These are phyloP conservation scores for Xylariaceae sp. DNA, from an alignment of 2,329 filamentous ascomycete species.

Conservation along the genomic window DNA sequence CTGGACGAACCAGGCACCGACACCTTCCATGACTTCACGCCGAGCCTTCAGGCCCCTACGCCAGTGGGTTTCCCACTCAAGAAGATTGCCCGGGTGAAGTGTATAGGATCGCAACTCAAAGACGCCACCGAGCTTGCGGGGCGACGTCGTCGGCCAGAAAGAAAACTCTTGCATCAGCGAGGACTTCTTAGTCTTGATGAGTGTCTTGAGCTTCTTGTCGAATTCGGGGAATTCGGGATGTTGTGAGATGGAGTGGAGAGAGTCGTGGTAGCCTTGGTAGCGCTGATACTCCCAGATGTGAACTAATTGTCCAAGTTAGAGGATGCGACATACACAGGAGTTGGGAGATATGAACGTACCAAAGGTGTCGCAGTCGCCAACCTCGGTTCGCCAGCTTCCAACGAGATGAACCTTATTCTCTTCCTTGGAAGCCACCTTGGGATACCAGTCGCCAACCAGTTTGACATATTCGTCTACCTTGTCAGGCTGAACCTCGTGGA, in stretches of 20 bases:
- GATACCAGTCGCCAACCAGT: constrained; percentile 88
- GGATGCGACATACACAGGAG: not conserved
- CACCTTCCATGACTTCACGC: constrained; percentile 96
- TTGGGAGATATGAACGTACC: constrained; percentile 15
- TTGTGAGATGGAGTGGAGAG: constrained; percentile 75
- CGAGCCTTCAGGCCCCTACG: constrained; percentile 84
- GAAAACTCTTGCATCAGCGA: constrained; percentile 99
- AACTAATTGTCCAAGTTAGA: constrained; percentile 50
- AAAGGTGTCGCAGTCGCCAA: constrained; percentile 96
- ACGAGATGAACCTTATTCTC: constrained; percentile 96
- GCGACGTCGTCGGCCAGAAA: constrained; percentile 95
- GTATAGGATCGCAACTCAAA: constrained; percentile 98
- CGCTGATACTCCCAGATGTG: constrained; percentile 99
- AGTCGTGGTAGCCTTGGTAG: constrained; percentile 92
- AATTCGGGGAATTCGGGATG: constrained; percentile 83
- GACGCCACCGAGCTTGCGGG: constrained; percentile 82
- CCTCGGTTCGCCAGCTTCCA: constrained; percentile 96
- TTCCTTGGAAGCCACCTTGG: constrained; percentile 74
- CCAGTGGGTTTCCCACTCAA: constrained; percentile 99
- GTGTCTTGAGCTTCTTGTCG: constrained; percentile 75
- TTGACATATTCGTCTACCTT: constrained; percentile 93
- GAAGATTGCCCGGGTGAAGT: constrained; percentile 86
- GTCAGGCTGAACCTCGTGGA: constrained; percentile 92
- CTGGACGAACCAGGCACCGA: constrained; percentile 98
- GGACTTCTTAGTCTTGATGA: constrained; percentile 79